Conservation (phyloP, 2,329 filamentous ascomycete genomes). For the Trichoderma brevicompactum region DNA sequence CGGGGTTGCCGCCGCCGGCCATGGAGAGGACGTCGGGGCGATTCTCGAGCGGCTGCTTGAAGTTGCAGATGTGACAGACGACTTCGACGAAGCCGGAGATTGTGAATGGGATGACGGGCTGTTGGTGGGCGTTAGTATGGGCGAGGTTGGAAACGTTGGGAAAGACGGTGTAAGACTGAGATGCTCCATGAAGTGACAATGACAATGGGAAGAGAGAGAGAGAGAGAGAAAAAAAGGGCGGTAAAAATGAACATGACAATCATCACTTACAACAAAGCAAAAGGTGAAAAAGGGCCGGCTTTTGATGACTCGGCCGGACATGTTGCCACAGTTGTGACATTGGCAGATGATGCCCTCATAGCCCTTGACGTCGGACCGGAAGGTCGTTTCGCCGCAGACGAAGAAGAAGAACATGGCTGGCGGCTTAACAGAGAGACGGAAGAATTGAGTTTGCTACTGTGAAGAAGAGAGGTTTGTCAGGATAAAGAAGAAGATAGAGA, state of each 20-base stretch:
- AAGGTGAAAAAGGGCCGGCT: slow-evolving; percentile 77
- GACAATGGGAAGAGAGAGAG: neutral
- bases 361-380: slow-evolving; percentile 62
- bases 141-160: too few species aligned
- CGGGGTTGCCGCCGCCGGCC: slow-evolving; percentile 46
- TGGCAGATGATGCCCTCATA: slow-evolving; percentile 66
- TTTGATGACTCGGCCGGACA: slow-evolving; percentile 63
- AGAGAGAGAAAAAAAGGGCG: neutral
- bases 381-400: slow-evolving; percentile 64
- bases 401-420: slow-evolving; percentile 60
- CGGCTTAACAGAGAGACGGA: neutral
- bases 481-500: neutral
- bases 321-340: slow-evolving; percentile 70
- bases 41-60: slow-evolving; percentile 67
- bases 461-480: too few species aligned
- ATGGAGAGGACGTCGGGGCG: slow-evolving; percentile 61
- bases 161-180: too few species aligned
- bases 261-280: slow-evolving; percentile 67
- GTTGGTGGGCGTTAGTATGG: neutral
- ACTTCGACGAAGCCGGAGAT: slow-evolving; percentile 71
- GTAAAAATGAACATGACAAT: neutral
- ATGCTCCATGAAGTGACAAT: too few species aligned
- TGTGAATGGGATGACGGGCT: slow-evolving; percentile 74
- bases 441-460: neutral
- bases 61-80: slow-evolving; percentile 75